phyloP scores from a whole-genome alignment of 2,329 filamentous ascomycete species.

The Purpureocillium lavendulum region DNA sequence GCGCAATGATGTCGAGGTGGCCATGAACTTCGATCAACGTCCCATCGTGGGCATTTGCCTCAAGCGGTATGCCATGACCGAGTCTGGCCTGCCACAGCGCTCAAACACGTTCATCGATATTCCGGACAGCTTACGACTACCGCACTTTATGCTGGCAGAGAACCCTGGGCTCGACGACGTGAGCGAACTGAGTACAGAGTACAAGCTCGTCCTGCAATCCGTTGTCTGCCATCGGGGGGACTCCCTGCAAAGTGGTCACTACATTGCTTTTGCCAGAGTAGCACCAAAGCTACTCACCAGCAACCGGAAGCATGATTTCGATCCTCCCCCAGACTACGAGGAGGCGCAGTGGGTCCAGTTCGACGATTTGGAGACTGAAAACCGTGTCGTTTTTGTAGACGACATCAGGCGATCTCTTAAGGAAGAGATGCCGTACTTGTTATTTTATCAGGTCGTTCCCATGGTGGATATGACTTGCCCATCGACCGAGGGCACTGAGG shows the following conservation, averaged over 20 bases:
- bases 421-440: constrained; percentile 84
- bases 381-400: constrained; percentile 67
- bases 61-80: constrained; percentile 72
- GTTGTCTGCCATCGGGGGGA: constrained; percentile 87
- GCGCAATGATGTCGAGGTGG: constrained; percentile 67
- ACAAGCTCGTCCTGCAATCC: constrained; percentile 85
- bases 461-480: constrained; percentile 59
- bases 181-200: constrained; percentile 72
- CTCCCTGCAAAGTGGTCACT: constrained; percentile 83
- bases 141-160: constrained; percentile 77
- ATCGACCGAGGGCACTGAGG: constrained; percentile 37
- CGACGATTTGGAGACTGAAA: constrained; percentile 66
- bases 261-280: constrained; percentile 76
- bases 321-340: constrained; percentile 56
- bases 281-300: constrained; percentile 54
- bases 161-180: constrained; percentile 55
- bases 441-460: constrained; percentile 92
- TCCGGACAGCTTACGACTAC: constrained; percentile 69
- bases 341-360: constrained; percentile 83
- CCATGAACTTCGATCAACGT: constrained; percentile 75
- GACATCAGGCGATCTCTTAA: constrained; percentile 68
- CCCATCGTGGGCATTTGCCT: constrained; percentile 89
- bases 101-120: constrained; percentile 86
- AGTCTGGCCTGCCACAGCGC: constrained; percentile 58
- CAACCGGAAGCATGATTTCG: constrained; percentile 45